Percentiles rank a stretch among this genome's conserved stretches.
phyloP scores from a whole-genome alignment of 2,329 filamentous ascomycete genomes.

The Xylariaceae sp. region DNA sequence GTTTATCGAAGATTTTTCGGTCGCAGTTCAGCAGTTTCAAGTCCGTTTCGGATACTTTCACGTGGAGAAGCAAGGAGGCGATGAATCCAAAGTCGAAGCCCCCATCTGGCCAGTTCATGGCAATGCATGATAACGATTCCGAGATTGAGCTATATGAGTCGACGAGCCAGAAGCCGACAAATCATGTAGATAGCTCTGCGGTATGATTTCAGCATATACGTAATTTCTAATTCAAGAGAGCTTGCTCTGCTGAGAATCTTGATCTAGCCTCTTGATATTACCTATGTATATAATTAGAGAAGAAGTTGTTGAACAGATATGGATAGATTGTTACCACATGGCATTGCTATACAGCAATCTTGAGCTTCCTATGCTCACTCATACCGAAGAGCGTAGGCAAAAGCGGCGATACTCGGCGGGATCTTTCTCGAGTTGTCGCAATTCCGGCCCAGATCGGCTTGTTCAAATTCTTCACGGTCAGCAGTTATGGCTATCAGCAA shows the following conservation, averaged over 20 bases:
- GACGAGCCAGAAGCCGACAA: not conserved
- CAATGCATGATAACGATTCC: not conserved
- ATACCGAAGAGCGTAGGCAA: too few relatives aligned
- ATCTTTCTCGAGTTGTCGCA: too few relatives aligned
- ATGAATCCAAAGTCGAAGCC: not conserved
- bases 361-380: too few relatives aligned
- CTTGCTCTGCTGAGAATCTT: not conserved
- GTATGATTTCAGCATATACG: not conserved
- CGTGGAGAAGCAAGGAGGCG: not conserved
- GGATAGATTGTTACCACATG: too few relatives aligned
- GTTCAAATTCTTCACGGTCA: too few relatives aligned
- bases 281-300: too few relatives aligned
- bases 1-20: not conserved
- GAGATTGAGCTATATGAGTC: not conserved
- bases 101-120: not conserved
- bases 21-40: not conserved
- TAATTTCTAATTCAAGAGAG: not conserved
- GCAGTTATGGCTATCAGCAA: too few relatives aligned
- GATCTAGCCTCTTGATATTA: not conserved
- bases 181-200: not conserved
- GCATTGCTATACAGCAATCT: too few relatives aligned
- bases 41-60: not conserved
- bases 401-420: too few relatives aligned
- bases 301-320: too few relatives aligned
- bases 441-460: too few relatives aligned